Evolutionary conservation across 148 eudicot genomes (phyloP).

Genomic region (Persicaria tinctoria): DNA sequence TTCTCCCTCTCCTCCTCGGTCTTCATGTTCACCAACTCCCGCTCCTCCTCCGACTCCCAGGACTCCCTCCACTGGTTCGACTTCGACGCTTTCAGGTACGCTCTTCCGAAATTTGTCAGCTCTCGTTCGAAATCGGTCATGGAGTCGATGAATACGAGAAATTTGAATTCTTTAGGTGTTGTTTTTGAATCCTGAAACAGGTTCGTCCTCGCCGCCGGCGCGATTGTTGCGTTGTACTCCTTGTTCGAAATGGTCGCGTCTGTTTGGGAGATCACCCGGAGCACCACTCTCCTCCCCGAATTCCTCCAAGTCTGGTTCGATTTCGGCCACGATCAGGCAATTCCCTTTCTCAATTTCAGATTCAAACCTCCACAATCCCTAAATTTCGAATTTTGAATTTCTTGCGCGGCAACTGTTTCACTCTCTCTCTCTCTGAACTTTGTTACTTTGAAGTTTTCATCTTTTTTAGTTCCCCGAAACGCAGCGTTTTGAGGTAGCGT

Average conservation of each 20-base stretch:
- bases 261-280: conserved; percentile 72
- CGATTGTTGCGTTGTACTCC: conserved; percentile 67
- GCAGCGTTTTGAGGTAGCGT: no score
- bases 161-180: neutral
- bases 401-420: conserved; percentile 9
- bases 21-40: conserved; percentile 61
- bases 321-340: conserved; percentile 82
- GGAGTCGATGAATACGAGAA: neutral
- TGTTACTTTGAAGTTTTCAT: neutral
- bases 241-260: conserved; percentile 72
- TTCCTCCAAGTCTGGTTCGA: conserved; percentile 77
- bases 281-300: conserved; percentile 62
- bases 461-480: no score
- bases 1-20: conserved; percentile 56
- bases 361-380: neutral
- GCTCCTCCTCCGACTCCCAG: conserved; percentile 15
- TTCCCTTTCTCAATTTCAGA: neutral
- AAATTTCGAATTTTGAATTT: conserved; percentile 6
- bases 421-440: neutral
- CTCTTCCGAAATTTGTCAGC: neutral
- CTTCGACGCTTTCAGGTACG: conserved; percentile 62
- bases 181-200: conserved; percentile 17
- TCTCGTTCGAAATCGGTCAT: neutral
- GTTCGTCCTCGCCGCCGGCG: conserved; percentile 56
- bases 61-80: conserved; percentile 49